These are phyloP conservation scores for Gaeumannomyces sp. DNA, from an alignment of 2,329 filamentous ascomycete species.

Conservation along the genomic window DNA sequence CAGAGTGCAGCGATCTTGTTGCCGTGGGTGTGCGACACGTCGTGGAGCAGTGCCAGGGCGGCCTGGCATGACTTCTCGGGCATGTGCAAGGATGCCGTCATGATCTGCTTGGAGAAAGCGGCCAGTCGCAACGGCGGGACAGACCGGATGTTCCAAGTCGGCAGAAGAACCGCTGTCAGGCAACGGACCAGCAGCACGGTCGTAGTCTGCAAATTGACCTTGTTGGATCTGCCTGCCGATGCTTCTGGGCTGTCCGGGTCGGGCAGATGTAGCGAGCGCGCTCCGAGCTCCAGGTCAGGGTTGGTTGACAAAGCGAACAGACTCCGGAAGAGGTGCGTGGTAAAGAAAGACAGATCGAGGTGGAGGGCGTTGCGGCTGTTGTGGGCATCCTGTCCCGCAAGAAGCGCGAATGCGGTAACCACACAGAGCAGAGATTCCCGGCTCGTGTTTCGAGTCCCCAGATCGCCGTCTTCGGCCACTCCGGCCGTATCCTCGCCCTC, in stretches of 20 bases:
- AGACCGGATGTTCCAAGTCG: constrained; percentile 64
- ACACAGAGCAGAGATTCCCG: constrained; percentile 90
- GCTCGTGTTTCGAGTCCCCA: constrained; percentile 61
- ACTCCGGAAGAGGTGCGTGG: constrained; percentile 83
- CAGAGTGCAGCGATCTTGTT: constrained; percentile 80
- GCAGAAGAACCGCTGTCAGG: constrained; percentile 73
- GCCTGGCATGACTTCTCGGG: constrained; percentile 86
- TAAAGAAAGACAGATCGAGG: constrained; percentile 93
- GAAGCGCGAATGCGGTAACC: constrained; percentile 91
- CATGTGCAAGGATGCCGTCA: constrained; percentile 73
- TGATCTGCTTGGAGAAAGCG: constrained; percentile 86
- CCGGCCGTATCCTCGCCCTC: constrained; percentile 40
- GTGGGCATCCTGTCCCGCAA: constrained; percentile 87
- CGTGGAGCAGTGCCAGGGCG: constrained; percentile 67
- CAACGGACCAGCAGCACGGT: constrained; percentile 87
- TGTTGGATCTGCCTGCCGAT: constrained; percentile 39
- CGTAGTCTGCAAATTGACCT: constrained; percentile 91
- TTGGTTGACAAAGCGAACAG: constrained; percentile 74
- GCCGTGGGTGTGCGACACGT: constrained; percentile 74
- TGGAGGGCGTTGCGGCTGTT: constrained; percentile 76
- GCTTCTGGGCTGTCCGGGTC: constrained; percentile 50
- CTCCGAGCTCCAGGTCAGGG: constrained; percentile 77
- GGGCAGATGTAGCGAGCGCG: constrained; percentile 64
- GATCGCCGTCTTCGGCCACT: constrained; percentile 35
- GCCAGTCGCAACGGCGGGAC: constrained; percentile 81